Conservation (phyloP, 2,329 filamentous ascomycete genomes). For the Lachnellula arida region DNA sequence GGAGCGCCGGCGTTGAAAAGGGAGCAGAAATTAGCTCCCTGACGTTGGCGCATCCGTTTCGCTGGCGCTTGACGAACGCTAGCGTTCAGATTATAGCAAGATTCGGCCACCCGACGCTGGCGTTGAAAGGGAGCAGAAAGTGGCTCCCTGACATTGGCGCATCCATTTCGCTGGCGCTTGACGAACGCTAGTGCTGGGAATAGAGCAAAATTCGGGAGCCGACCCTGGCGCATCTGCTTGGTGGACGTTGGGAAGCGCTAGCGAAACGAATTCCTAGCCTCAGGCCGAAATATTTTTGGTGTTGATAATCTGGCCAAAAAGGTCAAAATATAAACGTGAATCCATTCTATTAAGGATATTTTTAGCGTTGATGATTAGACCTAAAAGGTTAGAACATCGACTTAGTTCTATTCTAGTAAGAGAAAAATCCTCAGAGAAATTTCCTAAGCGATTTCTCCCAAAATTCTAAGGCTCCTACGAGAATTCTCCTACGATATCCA, state of each 20-base stretch:
- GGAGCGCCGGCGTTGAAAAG: neutral
- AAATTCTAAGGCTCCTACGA: neutral
- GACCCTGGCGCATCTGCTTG: neutral
- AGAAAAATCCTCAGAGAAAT: neutral
- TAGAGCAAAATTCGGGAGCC: neutral
- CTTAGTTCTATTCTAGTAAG: neutral
- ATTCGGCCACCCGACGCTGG: neutral
- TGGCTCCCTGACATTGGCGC: neutral
- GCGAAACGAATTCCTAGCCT: no score
- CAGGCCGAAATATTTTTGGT: no score
- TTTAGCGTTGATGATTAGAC: no score
- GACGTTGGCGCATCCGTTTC: neutral
- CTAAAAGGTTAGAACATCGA: no score
- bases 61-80: neutral
- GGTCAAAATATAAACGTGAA: no score
- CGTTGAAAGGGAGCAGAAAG: neutral
- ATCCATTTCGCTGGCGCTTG: neutral
- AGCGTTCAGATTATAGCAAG: neutral
- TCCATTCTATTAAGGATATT: no score
- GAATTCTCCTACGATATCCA: neutral
- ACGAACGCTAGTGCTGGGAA: neutral
- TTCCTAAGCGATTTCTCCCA: neutral
- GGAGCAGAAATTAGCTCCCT: slow-evolving; percentile 1
- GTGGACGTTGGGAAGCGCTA: no score
- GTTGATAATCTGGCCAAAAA: neutral